Conservation (phyloP, 345 rosid species). For the Garcia nutans region DNA sequence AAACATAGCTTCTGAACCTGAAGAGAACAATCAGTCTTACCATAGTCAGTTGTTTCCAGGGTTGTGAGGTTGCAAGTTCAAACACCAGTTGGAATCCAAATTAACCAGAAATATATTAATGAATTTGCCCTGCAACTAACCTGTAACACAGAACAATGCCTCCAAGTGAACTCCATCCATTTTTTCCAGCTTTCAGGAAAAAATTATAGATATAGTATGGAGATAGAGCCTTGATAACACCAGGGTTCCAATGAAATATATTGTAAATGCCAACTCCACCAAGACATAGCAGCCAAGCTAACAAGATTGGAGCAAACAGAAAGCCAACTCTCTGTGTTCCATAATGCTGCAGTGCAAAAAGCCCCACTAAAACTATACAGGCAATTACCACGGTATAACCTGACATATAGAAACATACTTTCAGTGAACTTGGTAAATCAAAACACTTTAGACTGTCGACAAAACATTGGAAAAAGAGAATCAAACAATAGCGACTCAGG, state of each 20-base stretch:
- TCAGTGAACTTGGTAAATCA: neutral
- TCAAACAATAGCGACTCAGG: neutral
- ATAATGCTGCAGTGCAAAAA: constrained; percentile 44
- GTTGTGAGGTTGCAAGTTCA: too few relatives aligned
- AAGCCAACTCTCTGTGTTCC: constrained; percentile 48
- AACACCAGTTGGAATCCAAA: too few relatives aligned
- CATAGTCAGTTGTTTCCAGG: too few relatives aligned
- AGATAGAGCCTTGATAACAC: constrained; percentile 34
- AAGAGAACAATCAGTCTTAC: neutral
- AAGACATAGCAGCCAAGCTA: constrained; percentile 50
- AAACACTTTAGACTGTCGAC: neutral
- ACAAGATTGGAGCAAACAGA: constrained; percentile 46
- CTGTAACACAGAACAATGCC: constrained; percentile 47
- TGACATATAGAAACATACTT: constrained; percentile 12
- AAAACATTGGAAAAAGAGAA: too few relatives aligned
- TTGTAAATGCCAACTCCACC: constrained; percentile 42
- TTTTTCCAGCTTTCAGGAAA: constrained; percentile 33
- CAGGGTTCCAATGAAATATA: constrained; percentile 44
- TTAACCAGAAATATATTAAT: too few relatives aligned
- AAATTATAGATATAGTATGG: constrained; percentile 40
- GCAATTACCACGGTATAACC: constrained; percentile 30
- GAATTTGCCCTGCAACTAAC: constrained; percentile 9
- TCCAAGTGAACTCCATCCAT: constrained; percentile 47
- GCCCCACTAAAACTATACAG: constrained; percentile 41
- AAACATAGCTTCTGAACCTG: constrained; percentile 29